A percentile compares a stretch with the other conserved stretches of the same genome.
These are phyloP conservation scores for Ophiocordyceps camponoti-leonardi DNA, from an alignment of 2,329 filamentous ascomycete species.

Conservation along the genomic window DNA sequence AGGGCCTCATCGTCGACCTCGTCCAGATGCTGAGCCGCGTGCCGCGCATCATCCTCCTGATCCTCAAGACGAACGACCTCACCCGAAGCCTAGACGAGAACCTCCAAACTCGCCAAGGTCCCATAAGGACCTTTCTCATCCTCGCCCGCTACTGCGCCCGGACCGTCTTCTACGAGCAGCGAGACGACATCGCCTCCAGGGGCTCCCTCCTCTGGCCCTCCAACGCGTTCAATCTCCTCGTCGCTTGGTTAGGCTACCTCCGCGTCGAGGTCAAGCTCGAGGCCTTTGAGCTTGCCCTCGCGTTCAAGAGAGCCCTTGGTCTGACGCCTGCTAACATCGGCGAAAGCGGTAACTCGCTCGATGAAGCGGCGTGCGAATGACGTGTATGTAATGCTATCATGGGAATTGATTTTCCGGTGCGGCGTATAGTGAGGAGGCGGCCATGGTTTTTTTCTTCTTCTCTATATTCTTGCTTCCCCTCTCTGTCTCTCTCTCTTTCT, in stretches of 20 bases:
- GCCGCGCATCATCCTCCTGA: conserved; percentile 80
- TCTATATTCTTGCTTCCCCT: too few species aligned
- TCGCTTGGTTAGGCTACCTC: conserved; percentile 39
- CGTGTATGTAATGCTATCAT: neutral
- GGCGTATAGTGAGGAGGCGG: too few species aligned
- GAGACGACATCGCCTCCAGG: conserved; percentile 34
- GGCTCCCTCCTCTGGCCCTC: conserved; percentile 42
- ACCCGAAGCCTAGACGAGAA: conserved; percentile 89
- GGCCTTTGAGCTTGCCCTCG: conserved; percentile 44
- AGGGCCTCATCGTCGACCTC: conserved; percentile 75
- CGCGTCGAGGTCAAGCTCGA: conserved; percentile 46
- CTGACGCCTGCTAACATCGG: conserved; percentile 11
- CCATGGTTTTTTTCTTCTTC: too few species aligned
- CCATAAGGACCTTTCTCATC: conserved; percentile 49
- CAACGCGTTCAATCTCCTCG: conserved; percentile 35
- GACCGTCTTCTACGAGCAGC: conserved; percentile 47
- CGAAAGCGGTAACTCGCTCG: conserved; percentile 5
- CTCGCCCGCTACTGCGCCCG: conserved; percentile 50
- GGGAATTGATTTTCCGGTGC: neutral
- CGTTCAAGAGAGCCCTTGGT: conserved; percentile 30
- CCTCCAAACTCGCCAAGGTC: conserved; percentile 54
- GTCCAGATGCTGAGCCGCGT: conserved; percentile 80
- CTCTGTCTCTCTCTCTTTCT: too few species aligned
- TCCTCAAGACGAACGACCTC: conserved; percentile 94
- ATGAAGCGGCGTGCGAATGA: conserved; percentile 1